phyloP scores from a whole-genome alignment of 1,284 basidiomycete genomes.

The Leccinum huronense region DNA sequence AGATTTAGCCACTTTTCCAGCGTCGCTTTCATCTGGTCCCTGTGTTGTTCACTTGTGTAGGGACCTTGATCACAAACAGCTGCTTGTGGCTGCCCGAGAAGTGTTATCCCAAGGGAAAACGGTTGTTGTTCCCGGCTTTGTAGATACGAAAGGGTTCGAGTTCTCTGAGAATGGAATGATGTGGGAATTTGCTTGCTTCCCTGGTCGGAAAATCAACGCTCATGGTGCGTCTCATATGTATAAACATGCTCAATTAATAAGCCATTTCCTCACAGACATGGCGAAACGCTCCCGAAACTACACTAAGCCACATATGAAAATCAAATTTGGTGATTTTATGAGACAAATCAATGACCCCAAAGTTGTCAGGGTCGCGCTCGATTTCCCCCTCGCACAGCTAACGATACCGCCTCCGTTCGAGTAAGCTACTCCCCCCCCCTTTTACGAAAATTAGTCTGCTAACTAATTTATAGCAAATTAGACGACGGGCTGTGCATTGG shows the following conservation, averaged over 20 bases:
- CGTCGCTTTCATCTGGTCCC: neutral
- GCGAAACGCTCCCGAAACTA: neutral
- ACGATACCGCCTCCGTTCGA: neutral
- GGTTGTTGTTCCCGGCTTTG: neutral
- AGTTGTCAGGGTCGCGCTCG: neutral
- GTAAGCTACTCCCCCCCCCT: neutral
- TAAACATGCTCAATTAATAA: neutral
- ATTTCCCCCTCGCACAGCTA: neutral
- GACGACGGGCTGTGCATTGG: neutral
- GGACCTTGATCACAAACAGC: neutral
- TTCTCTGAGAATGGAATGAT: neutral
- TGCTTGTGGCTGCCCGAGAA: neutral
- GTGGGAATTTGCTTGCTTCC: neutral
- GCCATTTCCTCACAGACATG: neutral
- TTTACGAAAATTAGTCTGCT: neutral
- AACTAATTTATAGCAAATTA: neutral
- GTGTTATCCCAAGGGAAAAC: neutral
- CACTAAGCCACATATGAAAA: neutral
- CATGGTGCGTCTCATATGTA: neutral
- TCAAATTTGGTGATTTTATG: neutral
- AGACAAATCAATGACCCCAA: neutral
- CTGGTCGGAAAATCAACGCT: neutral
- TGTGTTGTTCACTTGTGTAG: neutral
- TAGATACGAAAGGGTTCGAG: neutral
- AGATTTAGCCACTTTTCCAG: neutral